Evolutionary conservation across 306 rosid species (phyloP).

Genomic region (Chamaecrista fasciculata): DNA sequence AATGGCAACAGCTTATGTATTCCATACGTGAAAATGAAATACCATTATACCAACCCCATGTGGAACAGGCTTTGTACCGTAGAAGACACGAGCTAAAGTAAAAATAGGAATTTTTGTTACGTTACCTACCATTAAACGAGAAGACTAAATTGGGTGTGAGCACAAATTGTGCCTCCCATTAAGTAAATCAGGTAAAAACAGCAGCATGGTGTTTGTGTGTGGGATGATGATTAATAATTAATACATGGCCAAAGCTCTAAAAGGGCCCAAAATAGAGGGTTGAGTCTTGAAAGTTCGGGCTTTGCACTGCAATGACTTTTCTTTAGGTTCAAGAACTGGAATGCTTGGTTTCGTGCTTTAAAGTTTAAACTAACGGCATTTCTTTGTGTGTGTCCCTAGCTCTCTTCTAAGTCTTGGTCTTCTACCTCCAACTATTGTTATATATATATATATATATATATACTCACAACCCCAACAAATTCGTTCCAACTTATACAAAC

Average conservation of each 20-base stretch:
- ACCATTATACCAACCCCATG: not conserved
- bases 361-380: constrained; percentile 29
- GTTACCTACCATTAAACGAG: not conserved
- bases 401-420: constrained; percentile 4
- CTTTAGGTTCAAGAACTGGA: constrained; percentile 24
- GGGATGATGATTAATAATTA: no score
- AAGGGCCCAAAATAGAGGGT: not conserved
- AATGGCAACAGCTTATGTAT: not conserved
- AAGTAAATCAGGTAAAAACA: not conserved
- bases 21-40: not conserved
- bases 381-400: not conserved
- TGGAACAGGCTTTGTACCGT: not conserved
- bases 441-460: constrained; percentile 5
- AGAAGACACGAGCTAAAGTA: constrained; percentile 6
- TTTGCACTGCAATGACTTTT: not conserved
- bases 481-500: not conserved
- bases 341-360: constrained; percentile 39
- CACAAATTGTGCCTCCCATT: no score
- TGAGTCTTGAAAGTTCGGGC: not conserved
- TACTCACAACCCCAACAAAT: not conserved
- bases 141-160: not conserved
- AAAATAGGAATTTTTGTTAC: not conserved
- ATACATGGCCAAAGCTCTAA: not conserved
- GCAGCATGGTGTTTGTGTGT: not conserved
- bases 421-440: not conserved